Percentiles rank a stretch among this genome's conserved stretches.
These are phyloP conservation scores for Barnettozyma populi DNA, from an alignment of 805 yeast species.

Conservation along the genomic window DNA sequence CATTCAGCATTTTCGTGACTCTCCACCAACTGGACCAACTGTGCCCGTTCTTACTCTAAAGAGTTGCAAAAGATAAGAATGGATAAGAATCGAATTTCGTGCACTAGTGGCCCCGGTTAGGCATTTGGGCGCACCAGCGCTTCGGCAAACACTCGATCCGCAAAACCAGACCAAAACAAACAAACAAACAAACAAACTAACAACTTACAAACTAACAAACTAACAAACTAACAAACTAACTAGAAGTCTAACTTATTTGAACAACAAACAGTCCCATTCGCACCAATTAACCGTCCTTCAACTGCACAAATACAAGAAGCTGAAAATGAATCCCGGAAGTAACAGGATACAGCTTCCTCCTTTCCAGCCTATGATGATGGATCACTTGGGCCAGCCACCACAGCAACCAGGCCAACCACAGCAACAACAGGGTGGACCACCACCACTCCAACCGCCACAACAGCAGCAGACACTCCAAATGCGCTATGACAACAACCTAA, in stretches of 20 bases:
- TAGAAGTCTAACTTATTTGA: no score
- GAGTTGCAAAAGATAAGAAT: no score
- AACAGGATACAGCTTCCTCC: constrained; percentile 17
- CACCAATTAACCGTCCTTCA: background rate
- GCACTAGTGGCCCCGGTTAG: no score
- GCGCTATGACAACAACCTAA: background rate
- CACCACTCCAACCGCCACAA: constrained; percentile 1
- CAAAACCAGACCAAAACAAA: background rate
- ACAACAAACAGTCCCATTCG: background rate
- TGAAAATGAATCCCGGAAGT: constrained; percentile 20
- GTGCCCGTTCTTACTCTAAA: no score
- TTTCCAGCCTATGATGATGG: constrained; percentile 20
- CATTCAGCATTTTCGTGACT: no score
- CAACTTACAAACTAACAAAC: no score
- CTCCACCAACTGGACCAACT: no score
- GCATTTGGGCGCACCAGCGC: background rate
- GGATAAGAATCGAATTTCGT: no score
- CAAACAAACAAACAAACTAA: background rate
- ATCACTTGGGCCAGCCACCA: constrained; percentile 16
- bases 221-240: background rate
- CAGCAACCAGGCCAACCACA: constrained; percentile 17
- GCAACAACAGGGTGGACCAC: constrained; percentile 6
- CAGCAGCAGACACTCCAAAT: constrained; percentile 1
- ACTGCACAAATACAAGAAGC: constrained; percentile 4
- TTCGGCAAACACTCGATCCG: background rate